These are phyloP conservation scores for Lathyrus tuberosus DNA, from an alignment of 306 rosid species.

Conservation along the genomic window DNA sequence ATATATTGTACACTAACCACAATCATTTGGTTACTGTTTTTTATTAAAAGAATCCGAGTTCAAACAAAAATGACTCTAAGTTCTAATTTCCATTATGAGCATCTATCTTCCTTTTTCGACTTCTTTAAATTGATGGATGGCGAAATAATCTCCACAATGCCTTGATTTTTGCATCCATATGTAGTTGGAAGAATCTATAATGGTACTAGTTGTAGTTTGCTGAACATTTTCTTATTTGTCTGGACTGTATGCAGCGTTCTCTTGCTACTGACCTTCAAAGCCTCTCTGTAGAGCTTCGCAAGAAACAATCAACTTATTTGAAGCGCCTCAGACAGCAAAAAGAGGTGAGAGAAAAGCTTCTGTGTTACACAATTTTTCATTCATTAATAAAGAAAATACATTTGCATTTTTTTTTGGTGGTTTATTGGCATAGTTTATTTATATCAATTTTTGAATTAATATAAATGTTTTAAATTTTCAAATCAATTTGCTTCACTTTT, in stretches of 20 bases:
- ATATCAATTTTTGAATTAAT: constrained; percentile 31
- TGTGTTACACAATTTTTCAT: constrained; percentile 21
- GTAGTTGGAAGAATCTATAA: constrained; percentile 24
- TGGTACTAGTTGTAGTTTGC: constrained; percentile 28
- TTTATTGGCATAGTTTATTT: constrained; percentile 23
- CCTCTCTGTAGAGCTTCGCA: constrained; percentile 95
- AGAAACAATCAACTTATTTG: constrained; percentile 93
- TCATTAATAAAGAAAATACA: constrained; percentile 4
- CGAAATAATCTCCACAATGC: constrained; percentile 22
- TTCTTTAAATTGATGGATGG: constrained; percentile 16
- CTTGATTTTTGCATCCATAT: constrained; percentile 4
- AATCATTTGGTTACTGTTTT: constrained; percentile 10
- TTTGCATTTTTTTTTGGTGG: not conserved
- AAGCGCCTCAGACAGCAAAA: constrained; percentile 87
- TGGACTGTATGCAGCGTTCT: constrained; percentile 71
- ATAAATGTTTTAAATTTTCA: not conserved
- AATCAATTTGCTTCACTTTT: constrained; percentile 27
- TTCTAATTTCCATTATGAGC: not conserved
- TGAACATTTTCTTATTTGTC: constrained; percentile 33
- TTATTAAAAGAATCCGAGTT: not conserved
- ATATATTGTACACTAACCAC: constrained; percentile 4
- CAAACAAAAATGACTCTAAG: constrained; percentile 9
- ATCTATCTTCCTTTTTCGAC: constrained; percentile 5
- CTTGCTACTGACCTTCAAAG: constrained; percentile 98
- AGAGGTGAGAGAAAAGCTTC: constrained; percentile 61